phyloP scores from a whole-genome alignment of 805 yeast genomes.

The Komagataella ulmi region DNA sequence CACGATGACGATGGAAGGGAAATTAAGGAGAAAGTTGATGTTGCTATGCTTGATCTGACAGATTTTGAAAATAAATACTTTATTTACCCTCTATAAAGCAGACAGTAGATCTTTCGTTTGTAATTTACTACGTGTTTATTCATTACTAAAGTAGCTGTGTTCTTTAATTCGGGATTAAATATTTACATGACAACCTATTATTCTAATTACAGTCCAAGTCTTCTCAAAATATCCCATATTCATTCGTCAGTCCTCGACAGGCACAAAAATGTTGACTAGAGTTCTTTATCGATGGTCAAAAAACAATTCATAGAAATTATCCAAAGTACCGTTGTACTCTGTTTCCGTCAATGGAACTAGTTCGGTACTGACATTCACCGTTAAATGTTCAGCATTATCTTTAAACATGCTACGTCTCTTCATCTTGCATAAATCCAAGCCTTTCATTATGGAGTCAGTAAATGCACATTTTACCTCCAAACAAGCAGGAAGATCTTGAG shows the following conservation, averaged over 20 bases:
- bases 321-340: background rate
- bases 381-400: background rate
- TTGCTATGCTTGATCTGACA: conserved; percentile 37
- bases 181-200: too few species aligned
- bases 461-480: background rate
- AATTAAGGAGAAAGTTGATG: conserved; percentile 16
- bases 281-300: background rate
- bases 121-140: too few species aligned
- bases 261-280: background rate
- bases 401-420: background rate
- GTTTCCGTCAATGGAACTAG: background rate
- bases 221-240: background rate
- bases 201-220: background rate
- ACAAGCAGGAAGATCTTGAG: background rate
- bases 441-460: background rate
- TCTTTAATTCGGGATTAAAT: background rate
- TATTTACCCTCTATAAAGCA: conserved; percentile 30
- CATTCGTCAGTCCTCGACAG: background rate
- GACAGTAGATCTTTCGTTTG: background rate
- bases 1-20: conserved; percentile 14
- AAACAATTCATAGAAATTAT: background rate
- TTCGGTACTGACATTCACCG: background rate
- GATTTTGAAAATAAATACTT: conserved; percentile 37
- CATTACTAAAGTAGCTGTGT: background rate
- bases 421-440: background rate